These are phyloP conservation scores for Tagetes erecta DNA, from an alignment of 129 eudicot species.

Conservation along the genomic window DNA sequence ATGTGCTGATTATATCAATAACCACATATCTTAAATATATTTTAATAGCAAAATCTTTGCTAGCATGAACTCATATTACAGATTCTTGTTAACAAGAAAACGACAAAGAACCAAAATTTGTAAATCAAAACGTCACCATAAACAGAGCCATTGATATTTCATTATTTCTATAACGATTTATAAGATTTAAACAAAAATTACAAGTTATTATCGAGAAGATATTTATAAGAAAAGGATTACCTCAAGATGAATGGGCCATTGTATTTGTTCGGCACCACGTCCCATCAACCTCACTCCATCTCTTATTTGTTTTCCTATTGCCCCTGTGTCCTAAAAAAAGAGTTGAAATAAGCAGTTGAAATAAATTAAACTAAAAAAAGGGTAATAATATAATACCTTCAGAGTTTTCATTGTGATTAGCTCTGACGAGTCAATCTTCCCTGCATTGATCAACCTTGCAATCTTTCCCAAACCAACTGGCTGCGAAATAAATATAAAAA, in stretches of 20 bases:
- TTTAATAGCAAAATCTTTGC: not conserved
- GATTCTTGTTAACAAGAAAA: not conserved
- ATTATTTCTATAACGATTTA: not conserved
- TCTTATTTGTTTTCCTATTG: conserved; percentile 89
- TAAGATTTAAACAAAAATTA: not conserved
- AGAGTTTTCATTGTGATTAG: conserved; percentile 94
- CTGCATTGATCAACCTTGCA: conserved; percentile 88
- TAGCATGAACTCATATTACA: not conserved
- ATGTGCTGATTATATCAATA: not conserved
- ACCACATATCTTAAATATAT: not conserved
- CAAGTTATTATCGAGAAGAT: not conserved
- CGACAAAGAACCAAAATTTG: not conserved
- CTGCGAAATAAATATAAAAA: conserved; percentile 43
- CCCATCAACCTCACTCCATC: conserved; percentile 98
- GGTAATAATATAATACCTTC: conserved; percentile 43
- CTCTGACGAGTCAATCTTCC: conserved; percentile 93
- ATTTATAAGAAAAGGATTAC: conserved; percentile 33
- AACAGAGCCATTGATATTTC: not conserved
- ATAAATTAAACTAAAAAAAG: not conserved
- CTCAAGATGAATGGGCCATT: conserved; percentile 98
- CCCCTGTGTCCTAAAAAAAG: conserved; percentile 74
- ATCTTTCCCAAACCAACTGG: conserved; percentile 97
- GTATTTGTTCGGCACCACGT: conserved; percentile 81
- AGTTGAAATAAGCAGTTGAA: not conserved
- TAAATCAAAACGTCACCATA: not conserved